Evolutionary conservation across 2,329 filamentous ascomycete genomes (phyloP), one percentile per base, ranked within the genome.

Genomic region (Phoma sp.): DNA sequence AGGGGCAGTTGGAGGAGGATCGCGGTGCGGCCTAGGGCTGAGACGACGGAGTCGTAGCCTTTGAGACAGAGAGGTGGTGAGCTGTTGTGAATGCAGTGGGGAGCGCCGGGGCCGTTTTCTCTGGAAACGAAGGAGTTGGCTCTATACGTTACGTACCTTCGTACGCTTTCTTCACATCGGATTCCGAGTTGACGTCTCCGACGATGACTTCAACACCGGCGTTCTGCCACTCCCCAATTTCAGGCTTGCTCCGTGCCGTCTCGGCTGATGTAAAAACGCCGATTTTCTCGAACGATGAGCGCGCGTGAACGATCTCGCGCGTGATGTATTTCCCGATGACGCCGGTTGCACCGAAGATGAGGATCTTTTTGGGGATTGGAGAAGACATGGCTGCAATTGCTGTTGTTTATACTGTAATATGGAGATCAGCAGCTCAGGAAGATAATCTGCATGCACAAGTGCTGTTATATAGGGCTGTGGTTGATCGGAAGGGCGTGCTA

Each of bases 31-130:
- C 88, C 88, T 1, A 90, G 78, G 2, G 84, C 83, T 18, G 83
- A 87, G 43, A 90, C 75, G 37, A 90, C 78, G 0, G 87, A 89
- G 68, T 90, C 86, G 61, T 87, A 82, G 43, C 75, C 80, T 80
- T 29, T 29, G 9, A 18, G 18, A 18, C 18, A 18, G 18, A 11
- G 29, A 11, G 29, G 29, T 30, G 29, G 29, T 30, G 29, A 30
- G 29, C 11, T 30, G 29, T 7, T 7, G 29, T 7, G 29, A 3
- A 11, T 11, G 2, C 7, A 30, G 29, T 30, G 29, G 29, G 29
- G 18, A 18, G 18, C 18, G 18, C 29, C 29, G 29, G 11, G 7
- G 29, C 7, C 29, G 11, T 2, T 45, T 29, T 29, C 9, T 9
- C 6, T 29, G 30, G 7, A 27, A 11, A 2, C n/a, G n/a, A n/a